Base-by-base conservation (phyloP, 805 yeast genomes). In the Naumovozyma baii region DNA sequence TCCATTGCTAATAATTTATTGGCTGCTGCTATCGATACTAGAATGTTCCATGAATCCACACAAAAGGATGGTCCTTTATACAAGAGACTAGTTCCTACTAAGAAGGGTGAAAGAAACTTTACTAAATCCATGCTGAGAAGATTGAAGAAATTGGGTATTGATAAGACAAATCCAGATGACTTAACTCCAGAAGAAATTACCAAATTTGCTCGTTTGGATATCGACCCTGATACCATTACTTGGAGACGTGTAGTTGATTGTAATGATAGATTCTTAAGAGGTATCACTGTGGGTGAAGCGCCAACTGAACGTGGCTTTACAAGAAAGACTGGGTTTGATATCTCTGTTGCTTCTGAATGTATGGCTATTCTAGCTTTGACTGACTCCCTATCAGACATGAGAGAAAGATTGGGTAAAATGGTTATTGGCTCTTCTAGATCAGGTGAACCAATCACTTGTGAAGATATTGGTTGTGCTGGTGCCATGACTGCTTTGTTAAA, bases 201-300 rank as follows among this genome's bases (percentile, higher is more conserved):
- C 22, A 62, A 59, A 49, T 83, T 83, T 57, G 86, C 78, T 14
- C 73, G 83, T 60, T 67, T 83, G 52, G 78, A 83, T 61, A 76
- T 83, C 46, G 84, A 82, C 55, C 92, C 90, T 13, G 83, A 77
- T 22, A 68, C 88, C 20, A 81, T 83, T 56, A 80, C 87, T 31
- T 77, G 84, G 76, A 81, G 80, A 70, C 71, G 94, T 62, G 94
- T 83, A 34, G 90, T 83, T 44, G 94, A 83, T 62, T 80, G 83
- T 58, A 83, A 83, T 55, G 94, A 83, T 61, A 72, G 94, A 65
- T 78, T 80, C 62, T 67, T 83, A 51, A 71, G 94, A 66, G 85
- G 80, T 37, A 73, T 83, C 49, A 82, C 90, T 34, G 69, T 83
- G 46, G 90, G 90, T 47, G 76, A 83, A 63, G 86, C 87, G 3